phyloP scores from a whole-genome alignment of 2,329 filamentous ascomycete genomes.

The Fusarium proliferatum region DNA sequence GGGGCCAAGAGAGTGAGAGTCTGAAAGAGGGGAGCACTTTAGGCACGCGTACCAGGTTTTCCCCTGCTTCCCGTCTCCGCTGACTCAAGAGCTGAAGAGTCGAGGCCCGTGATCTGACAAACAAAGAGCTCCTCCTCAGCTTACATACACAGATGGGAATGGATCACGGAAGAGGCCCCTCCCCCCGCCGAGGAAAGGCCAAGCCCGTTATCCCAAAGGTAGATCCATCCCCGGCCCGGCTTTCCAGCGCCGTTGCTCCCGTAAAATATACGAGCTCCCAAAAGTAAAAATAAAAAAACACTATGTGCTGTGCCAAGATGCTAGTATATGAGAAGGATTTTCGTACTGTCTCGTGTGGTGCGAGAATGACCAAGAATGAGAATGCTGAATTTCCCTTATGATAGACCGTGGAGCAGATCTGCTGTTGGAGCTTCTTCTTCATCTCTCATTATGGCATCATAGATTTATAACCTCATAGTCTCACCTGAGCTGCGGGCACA shows the following conservation, averaged over 20 bases:
- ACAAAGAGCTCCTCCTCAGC: background rate
- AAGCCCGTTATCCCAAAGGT: background rate
- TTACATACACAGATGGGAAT: background rate
- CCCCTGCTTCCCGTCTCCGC: constrained; percentile 15
- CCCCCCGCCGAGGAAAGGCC: background rate
- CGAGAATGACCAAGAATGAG: background rate
- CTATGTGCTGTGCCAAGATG: constrained; percentile 5
- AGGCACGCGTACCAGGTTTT: background rate
- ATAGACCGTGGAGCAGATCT: constrained; percentile 3
- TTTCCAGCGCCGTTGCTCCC: constrained; percentile 5
- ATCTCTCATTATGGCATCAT: constrained; percentile 30
- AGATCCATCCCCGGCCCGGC: constrained; percentile 1
- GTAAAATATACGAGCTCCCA: constrained; percentile 1
- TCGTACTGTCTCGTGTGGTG: constrained; percentile 9
- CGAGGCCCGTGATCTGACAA: background rate
- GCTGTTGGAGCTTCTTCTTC: constrained; percentile 16
- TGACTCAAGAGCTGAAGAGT: background rate
- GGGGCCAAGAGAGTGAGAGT: background rate
- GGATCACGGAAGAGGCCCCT: background rate
- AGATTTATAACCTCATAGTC: constrained; percentile 29
- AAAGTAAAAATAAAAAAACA: background rate
- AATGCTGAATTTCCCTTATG: background rate
- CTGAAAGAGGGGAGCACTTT: background rate
- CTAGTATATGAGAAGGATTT: constrained; percentile 3
- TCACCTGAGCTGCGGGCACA: constrained; percentile 24